Base-by-base conservation (phyloP, 192 early-diverging fungal genomes). In the Backusella sp. region DNA sequence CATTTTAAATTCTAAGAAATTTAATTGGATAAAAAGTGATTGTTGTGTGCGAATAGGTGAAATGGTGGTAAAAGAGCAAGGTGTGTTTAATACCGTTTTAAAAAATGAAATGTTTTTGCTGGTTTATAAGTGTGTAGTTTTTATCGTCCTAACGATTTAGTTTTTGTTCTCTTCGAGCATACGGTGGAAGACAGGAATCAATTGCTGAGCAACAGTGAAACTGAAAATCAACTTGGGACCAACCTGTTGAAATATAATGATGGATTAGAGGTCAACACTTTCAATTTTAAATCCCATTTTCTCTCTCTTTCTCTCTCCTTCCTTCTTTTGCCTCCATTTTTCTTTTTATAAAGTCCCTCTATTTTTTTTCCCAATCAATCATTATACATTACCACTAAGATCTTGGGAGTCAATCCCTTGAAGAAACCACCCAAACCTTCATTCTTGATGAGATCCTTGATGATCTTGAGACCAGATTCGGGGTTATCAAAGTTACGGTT, bases 191-290 rank as follows among this genome's bases (percentile, higher is more conserved):
- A 92, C 37, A 66, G 96, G 96, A 81, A 98, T 97, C 73, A 97
- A 88, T 82, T 94, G 94, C 85, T 98, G 97, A 26, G 96, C 97
- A 74, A 99, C 86, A 28, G 97, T 98, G 89, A 98, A 99, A 69
- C 91, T 92, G 87, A 98, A 99, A 66, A 99, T 91, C 56, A 99
- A 90, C 91, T 99, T 99, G 78, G 98, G 98, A 19, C 98, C 98
- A 39, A 83, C 81, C 77, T 78, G 35, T 67, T 59, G 2, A 44
- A 44, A 44, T 44, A 62, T 44, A 72, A 42, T 19, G 15, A 53
- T 35, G 17, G 15, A 6, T 34, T 67, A 67, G 87, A 89, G 62
- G 56, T 28, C 23, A 62, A 62, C 11, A 23, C 56, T 28, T 62
- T 62, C 23, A 59, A 23, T 14, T 59, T 59, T 23, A 49, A 59